Base-by-base conservation (phyloP, 2,329 filamentous ascomycete genomes). In the Neopestalotiopsis rosae region DNA sequence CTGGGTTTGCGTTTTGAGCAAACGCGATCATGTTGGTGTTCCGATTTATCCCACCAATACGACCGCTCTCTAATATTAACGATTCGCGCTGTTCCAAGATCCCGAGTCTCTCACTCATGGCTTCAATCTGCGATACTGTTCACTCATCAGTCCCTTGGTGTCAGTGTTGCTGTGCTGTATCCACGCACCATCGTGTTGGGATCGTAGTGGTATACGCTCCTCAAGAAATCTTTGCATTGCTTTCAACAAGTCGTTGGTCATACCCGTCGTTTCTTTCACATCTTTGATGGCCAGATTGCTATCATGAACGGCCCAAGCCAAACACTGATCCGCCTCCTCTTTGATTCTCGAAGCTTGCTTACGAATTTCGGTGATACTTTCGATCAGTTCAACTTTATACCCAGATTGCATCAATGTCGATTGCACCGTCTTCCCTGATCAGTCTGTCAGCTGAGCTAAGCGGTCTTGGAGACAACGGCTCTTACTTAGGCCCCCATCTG, bases 291-390 rank as follows among this genome's bases (percentile, higher is more conserved):
- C 62, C 28, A 65, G 28, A 6, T 24, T 24, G 45, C 45, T 38
- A 10, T 65, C 62, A 28, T 12, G 24, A 2, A 42, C 30, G 1
- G 45, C n/a, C 59, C 61, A 52, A 2, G 42, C 42, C 13, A 40
- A 58, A 14, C 66, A 68, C 6, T 10, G 42, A 1, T 68, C 13
- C 17, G 66, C 66, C n/a, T 68, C 59, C 28, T 68, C 59, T 32
- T n/a, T 28, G 17, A 68, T 57, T n/a, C 49, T 32, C 9, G 10
- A n/a, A 1, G 30, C 61, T 3, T 63, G 30, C 10, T 42, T 64
- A 1, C 57, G 42, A 6, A 68, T 57, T 7, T 68, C 66, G 3
- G 42, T 58, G 30, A 63, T 68, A 30, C 66, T 68, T 38, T 68
- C 34, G 1, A 32, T 2, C 1, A 68, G 42, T 5, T 63, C 45